Conservation (phyloP, 768 basidiomycete genomes). For the Rhizopogon vesiculosus region DNA sequence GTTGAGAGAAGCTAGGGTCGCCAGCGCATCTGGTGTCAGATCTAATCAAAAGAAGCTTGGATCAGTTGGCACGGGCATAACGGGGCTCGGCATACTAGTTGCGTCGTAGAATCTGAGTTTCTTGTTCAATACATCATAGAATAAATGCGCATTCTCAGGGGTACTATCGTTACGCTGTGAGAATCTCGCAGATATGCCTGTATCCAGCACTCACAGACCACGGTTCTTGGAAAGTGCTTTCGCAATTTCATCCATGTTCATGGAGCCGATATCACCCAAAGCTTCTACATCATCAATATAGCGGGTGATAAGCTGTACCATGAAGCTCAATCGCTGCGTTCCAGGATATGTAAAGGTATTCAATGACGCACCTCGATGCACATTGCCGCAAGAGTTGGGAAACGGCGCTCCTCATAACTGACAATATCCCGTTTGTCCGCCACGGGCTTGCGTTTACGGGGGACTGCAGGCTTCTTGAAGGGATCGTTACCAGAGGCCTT, state of each 20-base stretch:
- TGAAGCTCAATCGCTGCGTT: neutral
- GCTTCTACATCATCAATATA: slow-evolving; percentile 89
- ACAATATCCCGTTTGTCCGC: slow-evolving; percentile 66
- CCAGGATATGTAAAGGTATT: neutral
- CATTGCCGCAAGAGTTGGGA: slow-evolving; percentile 68
- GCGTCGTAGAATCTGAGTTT: slow-evolving; percentile 80
- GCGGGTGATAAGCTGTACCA: slow-evolving; percentile 67
- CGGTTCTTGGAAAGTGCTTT: slow-evolving; percentile 80
- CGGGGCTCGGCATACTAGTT: slow-evolving; percentile 58
- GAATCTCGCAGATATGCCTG: neutral
- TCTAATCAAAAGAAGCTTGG: slow-evolving; percentile 37
- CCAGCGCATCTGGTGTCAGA: slow-evolving; percentile 61
- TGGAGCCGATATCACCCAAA: slow-evolving; percentile 78
- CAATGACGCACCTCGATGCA: slow-evolving; percentile 64
- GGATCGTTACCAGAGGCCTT: slow-evolving; percentile 76
- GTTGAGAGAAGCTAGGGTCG: slow-evolving; percentile 73
- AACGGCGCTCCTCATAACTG: slow-evolving; percentile 62
- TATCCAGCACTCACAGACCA: slow-evolving; percentile 55
- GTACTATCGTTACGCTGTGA: slow-evolving; percentile 42
- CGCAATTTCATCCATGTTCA: slow-evolving; percentile 83
- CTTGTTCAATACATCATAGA: slow-evolving; percentile 72
- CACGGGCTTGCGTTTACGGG: slow-evolving; percentile 57
- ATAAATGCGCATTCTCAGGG: slow-evolving; percentile 72
- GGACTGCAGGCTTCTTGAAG: slow-evolving; percentile 71
- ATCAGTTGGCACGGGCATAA: neutral